Conservation (phyloP, 805 yeast species). For the Kregervanrija delftensis region DNA sequence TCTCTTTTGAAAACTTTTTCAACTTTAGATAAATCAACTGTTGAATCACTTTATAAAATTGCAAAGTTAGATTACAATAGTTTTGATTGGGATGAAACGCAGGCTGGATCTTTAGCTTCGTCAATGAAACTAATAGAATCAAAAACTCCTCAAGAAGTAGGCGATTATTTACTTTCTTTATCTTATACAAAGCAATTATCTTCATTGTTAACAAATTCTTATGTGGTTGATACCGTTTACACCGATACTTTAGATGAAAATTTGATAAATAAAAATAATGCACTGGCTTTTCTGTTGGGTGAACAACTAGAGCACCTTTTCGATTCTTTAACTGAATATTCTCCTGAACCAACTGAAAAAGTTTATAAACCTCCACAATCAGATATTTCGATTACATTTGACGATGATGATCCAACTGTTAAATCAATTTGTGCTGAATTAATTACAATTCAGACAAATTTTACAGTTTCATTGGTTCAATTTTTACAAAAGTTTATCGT, state of each 20-base stretch:
- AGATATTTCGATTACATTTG: slow-evolving; percentile 8
- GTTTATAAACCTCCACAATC: slow-evolving; percentile 55
- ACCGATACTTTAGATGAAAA: slow-evolving; percentile 25
- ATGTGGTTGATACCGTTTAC: slow-evolving; percentile 70
- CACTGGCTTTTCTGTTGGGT: slow-evolving; percentile 69
- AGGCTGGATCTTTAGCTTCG: slow-evolving; percentile 77
- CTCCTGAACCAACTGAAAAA: slow-evolving; percentile 79
- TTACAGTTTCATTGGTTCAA: slow-evolving; percentile 63
- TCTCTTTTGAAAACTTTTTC: slow-evolving; percentile 64
- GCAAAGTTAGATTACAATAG: slow-evolving; percentile 14
- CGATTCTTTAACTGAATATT: slow-evolving; percentile 84
- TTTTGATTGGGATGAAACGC: slow-evolving; percentile 68
- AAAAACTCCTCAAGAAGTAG: slow-evolving; percentile 49
- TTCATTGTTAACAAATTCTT: slow-evolving; percentile 33
- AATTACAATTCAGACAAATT: slow-evolving; percentile 63
- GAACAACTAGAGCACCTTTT: slow-evolving; percentile 82
- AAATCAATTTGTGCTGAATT: slow-evolving; percentile 60
- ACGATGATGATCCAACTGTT: slow-evolving; percentile 31
- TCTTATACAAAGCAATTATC: slow-evolving; percentile 36
- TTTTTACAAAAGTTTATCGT: slow-evolving; percentile 73
- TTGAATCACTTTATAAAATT: slow-evolving; percentile 10
- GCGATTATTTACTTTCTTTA: slow-evolving; percentile 47
- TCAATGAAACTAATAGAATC: slow-evolving; percentile 48
- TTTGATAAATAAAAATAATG: slow-evolving; percentile 54
- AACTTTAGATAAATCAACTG: slow-evolving; percentile 34